phyloP scores from a whole-genome alignment of 192 early-diverging fungal genomes.

The Irineochytrium annulatum region DNA sequence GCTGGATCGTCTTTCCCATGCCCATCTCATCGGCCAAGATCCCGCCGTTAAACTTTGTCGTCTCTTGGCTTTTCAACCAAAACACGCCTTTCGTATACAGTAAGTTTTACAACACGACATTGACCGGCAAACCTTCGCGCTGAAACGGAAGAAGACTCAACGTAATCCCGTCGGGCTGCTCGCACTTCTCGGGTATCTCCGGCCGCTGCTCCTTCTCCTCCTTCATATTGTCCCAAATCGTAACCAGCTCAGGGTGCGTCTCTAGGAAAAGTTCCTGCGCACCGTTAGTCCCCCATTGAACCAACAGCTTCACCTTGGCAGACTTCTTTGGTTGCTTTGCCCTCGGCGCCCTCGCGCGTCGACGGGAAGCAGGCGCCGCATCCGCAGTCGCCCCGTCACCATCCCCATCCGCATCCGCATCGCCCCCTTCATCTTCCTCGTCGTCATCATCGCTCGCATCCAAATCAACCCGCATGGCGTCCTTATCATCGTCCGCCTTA shows the following conservation, averaged over 20 bases:
- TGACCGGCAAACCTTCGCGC: constrained; percentile 64
- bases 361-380: background rate
- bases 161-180: constrained; percentile 64
- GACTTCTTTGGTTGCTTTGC: constrained; percentile 1
- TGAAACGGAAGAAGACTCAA: constrained; percentile 87
- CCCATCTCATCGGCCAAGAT: constrained; percentile 83
- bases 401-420: background rate
- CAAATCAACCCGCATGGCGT: background rate
- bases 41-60: constrained; percentile 12
- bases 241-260: constrained; percentile 60
- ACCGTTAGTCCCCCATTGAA: background rate
- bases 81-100: constrained; percentile 3
- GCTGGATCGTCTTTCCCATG: constrained; percentile 84
- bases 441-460: background rate
- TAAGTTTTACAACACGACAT: background rate
- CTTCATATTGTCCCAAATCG: constrained; percentile 57
- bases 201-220: constrained; percentile 24
- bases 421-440: background rate
- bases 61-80: constrained; percentile 82
- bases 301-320: background rate
- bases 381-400: background rate
- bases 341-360: background rate
- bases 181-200: constrained; percentile 11
- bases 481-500: background rate
- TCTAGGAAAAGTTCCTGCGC: background rate